phyloP scores from a whole-genome alignment of 371 early-diverging fungal genomes.

The Chytridium lagenaria region DNA sequence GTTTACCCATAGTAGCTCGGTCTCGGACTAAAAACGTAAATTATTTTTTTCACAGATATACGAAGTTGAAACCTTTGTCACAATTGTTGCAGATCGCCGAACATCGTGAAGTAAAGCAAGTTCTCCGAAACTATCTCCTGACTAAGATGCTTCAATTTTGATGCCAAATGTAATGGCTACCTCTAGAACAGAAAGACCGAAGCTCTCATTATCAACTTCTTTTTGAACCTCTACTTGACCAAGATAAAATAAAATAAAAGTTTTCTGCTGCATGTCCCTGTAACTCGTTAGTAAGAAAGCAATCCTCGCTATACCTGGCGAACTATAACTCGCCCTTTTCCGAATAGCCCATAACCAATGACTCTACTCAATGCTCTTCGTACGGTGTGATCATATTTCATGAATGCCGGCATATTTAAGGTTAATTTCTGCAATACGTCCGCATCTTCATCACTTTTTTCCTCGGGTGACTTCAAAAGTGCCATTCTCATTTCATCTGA shows the following conservation, averaged over 20 bases:
- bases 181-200: conserved; percentile 16
- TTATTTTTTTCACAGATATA: neutral
- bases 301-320: conserved; percentile 29
- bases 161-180: conserved; percentile 2
- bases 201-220: conserved; percentile 16
- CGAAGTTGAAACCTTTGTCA: conserved; percentile 26
- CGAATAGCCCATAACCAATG: conserved; percentile 31
- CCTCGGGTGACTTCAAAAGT: conserved; percentile 22
- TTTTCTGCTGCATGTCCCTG: conserved; percentile 38
- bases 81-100: conserved; percentile 32
- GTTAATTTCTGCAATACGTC: conserved; percentile 21
- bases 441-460: conserved; percentile 24
- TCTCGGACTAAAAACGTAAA: conserved; percentile 11
- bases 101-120: conserved; percentile 37
- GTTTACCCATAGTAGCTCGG: conserved; percentile 33
- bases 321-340: conserved; percentile 31
- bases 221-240: conserved; percentile 31
- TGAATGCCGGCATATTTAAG: conserved; percentile 27
- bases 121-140: conserved; percentile 44
- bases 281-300: neutral
- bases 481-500: conserved; percentile 21
- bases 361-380: conserved; percentile 30
- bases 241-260: conserved; percentile 34
- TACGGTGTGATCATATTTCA: conserved; percentile 35
- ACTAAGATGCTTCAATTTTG: neutral